phyloP scores from a whole-genome alignment of 441 rosid species.

The Syzygium syzygioides region DNA sequence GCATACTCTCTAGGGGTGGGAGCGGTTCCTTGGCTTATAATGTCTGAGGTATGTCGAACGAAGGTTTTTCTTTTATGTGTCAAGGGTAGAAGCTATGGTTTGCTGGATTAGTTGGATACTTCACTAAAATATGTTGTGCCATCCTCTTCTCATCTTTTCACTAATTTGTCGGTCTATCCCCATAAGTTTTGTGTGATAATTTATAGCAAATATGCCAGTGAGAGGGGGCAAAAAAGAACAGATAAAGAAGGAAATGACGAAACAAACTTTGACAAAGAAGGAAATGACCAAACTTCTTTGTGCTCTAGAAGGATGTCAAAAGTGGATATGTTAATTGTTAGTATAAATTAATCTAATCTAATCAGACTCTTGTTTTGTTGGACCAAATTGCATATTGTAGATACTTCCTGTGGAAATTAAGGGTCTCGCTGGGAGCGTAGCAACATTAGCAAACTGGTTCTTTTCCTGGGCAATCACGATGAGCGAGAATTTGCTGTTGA shows the following conservation, averaged over 20 bases:
- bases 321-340: background rate
- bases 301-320: background rate
- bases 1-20: constrained; percentile 89
- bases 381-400: background rate
- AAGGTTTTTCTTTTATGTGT: background rate
- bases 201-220: background rate
- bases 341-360: background rate
- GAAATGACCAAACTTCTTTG: background rate
- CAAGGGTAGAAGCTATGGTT: background rate
- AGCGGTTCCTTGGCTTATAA: constrained; percentile 91
- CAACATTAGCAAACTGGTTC: background rate
- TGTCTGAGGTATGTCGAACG: constrained; percentile 71
- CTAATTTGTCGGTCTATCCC: background rate
- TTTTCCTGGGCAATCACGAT: background rate
- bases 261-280: background rate
- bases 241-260: background rate
- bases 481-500: background rate
- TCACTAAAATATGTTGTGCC: background rate
- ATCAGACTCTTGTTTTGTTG: background rate
- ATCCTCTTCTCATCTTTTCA: background rate
- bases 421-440: background rate
- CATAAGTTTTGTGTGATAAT: background rate
- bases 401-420: background rate
- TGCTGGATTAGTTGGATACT: background rate
- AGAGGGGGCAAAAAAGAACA: background rate